Base-by-base conservation (phyloP, 345 rosid genomes). In the Lepidium sativum region DNA sequence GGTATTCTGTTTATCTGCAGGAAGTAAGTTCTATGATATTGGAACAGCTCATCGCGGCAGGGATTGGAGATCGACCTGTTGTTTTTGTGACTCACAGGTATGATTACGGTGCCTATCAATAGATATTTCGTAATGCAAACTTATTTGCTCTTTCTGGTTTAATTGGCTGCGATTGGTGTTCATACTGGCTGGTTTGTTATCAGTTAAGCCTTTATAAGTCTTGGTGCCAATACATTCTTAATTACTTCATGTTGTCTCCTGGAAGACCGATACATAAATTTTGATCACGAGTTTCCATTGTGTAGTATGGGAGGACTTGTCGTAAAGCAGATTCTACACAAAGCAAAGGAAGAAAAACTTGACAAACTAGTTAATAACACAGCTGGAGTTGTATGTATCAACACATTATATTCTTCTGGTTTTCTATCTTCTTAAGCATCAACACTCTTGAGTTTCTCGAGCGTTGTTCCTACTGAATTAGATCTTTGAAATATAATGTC, bases 21-120 rank as follows among this genome's bases (percentile, higher is more conserved):
- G 99, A 94, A 80, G 99, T 88, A 41, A 86, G 99, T 79, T 82
- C 87, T 73, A 79, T 75, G 85, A 71, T 88, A 40, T 75, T 94
- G 72, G 80, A 76, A 71, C 83, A 87, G 84, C 90, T 90, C 32
- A 83, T 87, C 67, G 77, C 83, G 54, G 99, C 97, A 10, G 97
- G 99, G 72, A 90, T 94, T 73, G 99, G 97, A 65, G 77, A 75
- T 71, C 87, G 87, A 18, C 99, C 99, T 75, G 95, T 94, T 78
- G 97, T 94, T 49, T 94, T 94, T 79, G 96, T 94, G 75, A 94
- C 99, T 73, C 97, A 94, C 80, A 94, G 99, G 97, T 86, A 42
- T 49, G 67, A 67, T 58, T 32, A 71, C 29, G 13, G 17, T 14
- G 34, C 34, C 20, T 48, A 21, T 39, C 48, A 7, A 63, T 45